These are phyloP conservation scores for Emericellopsis atlantica DNA, from an alignment of 2,329 filamentous ascomycete genomes.

Conservation along the genomic window DNA sequence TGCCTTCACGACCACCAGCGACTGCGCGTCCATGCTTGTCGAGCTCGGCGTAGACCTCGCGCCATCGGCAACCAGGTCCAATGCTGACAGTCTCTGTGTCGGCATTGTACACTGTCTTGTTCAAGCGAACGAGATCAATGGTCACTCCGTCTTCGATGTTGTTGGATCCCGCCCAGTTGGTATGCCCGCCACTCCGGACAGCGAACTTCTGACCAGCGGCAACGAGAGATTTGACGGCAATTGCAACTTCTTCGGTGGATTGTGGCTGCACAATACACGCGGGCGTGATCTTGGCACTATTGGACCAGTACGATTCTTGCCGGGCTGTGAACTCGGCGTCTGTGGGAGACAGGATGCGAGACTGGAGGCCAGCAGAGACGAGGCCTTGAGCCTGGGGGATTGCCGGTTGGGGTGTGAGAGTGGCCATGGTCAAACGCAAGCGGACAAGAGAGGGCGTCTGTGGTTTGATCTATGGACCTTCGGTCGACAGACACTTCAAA, in stretches of 20 bases:
- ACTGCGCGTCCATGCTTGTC: constrained; percentile 2
- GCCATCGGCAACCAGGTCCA: constrained; percentile 5
- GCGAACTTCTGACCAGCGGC: constrained; percentile 16
- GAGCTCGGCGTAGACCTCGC: constrained; percentile 5
- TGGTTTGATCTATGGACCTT: no score
- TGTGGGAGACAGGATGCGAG: background rate
- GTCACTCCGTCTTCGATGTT: constrained; percentile 29
- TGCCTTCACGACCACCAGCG: constrained; percentile 5
- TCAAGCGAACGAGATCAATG: constrained; percentile 24
- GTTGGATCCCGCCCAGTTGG: constrained; percentile 21
- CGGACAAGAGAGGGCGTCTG: no score
- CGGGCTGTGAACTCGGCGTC: background rate
- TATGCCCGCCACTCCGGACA: constrained; percentile 36
- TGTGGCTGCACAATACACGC: constrained; percentile 4
- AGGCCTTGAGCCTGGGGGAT: background rate
- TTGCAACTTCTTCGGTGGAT: constrained; percentile 3
- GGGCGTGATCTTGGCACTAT: constrained; percentile 3
- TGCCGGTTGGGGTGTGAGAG: background rate
- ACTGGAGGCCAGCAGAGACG: background rate
- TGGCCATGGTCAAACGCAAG: background rate
- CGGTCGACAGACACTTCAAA: no score
- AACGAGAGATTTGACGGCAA: background rate
- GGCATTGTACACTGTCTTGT: constrained; percentile 5
- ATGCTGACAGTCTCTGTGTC: constrained; percentile 4
- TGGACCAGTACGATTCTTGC: constrained; percentile 3